Percentiles rank a stretch among this genome's conserved stretches.
These are phyloP conservation scores for Arthonia radiata DNA, from an alignment of 495 filamentous ascomycete species.

Conservation along the genomic window DNA sequence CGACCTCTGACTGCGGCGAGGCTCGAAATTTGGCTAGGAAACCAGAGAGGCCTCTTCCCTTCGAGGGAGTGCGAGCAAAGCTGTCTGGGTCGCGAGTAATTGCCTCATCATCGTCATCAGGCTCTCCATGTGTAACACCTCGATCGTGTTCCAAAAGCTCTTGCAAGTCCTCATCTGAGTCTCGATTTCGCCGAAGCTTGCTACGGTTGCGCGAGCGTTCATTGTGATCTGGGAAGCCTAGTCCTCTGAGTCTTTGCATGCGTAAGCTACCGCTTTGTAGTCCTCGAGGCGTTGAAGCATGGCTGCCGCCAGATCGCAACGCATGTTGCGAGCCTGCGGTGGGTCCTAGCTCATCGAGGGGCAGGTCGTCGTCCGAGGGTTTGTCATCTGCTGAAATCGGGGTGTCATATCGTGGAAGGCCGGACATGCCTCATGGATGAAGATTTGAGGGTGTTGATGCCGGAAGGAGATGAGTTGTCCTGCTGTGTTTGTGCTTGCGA, in stretches of 20 bases:
- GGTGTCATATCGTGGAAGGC: conserved; percentile 11
- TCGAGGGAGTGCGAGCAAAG: conserved; percentile 7
- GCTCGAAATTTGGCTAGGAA: conserved; percentile 5
- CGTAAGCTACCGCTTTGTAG: conserved; percentile 12
- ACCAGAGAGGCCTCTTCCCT: conserved; percentile 5
- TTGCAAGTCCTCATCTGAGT: conserved; percentile 11
- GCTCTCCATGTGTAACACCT: conserved; percentile 6
- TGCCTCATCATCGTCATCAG: conserved; percentile 11
- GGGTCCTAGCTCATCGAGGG: conserved; percentile 16
- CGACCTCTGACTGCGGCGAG: conserved; percentile 8
- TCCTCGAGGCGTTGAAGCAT: conserved; percentile 4
- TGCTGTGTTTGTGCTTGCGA: too few relatives aligned
- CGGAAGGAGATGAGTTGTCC: too few relatives aligned
- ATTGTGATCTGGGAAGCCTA: too few relatives aligned
- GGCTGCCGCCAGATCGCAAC: conserved; percentile 1
- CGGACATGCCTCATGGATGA: conserved; percentile 15
- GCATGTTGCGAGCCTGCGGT: conserved; percentile 2
- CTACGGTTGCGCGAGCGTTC: too few relatives aligned
- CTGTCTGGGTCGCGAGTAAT: too few relatives aligned
- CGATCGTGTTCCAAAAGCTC: conserved; percentile 12
- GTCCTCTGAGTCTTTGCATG: conserved; percentile 8
- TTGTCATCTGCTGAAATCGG: conserved; percentile 12
- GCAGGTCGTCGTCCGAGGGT: conserved; percentile 15
- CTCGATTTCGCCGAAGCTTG: conserved; percentile 4
- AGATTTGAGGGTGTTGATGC: too few relatives aligned